phyloP scores from a whole-genome alignment of 2,329 filamentous ascomycete species.

The Ophioceras dolichostomum region DNA sequence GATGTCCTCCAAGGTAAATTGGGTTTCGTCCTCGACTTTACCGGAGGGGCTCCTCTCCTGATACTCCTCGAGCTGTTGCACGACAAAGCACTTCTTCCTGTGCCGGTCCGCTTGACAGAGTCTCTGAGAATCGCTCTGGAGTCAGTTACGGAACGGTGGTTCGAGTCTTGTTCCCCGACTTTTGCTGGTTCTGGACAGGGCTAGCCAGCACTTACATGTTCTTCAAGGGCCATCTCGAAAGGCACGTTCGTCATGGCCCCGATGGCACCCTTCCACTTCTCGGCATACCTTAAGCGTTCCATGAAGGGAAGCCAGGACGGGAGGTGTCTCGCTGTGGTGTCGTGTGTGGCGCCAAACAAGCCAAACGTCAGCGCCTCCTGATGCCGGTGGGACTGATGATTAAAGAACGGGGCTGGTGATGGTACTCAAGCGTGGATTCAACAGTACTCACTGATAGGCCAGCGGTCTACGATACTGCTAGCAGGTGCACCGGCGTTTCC shows the following conservation, averaged over 20 bases:
- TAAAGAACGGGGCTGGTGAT: no score
- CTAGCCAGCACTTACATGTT: no score
- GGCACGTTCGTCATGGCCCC: conserved; percentile 11
- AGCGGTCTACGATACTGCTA: conserved; percentile 5
- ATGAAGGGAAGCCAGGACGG: conserved; percentile 5
- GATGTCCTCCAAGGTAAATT: conserved; percentile 14
- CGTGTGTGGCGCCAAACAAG: neutral
- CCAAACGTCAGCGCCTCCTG: neutral
- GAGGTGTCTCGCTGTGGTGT: conserved; percentile 1
- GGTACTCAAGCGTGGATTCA: no score
- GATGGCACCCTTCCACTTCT: conserved; percentile 2
- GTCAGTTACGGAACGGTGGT: no score
- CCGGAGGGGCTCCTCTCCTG: no score
- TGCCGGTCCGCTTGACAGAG: no score
- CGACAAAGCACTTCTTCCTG: conserved; percentile 4
- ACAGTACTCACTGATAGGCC: conserved; percentile 3
- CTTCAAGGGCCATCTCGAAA: conserved; percentile 10
- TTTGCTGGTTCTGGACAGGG: no score
- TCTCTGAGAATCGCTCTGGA: no score
- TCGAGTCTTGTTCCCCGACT: no score
- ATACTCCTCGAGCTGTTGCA: conserved; percentile 2
- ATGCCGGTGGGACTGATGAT: neutral
- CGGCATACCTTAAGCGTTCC: conserved; percentile 1
- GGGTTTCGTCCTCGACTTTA: no score
- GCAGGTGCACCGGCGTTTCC: conserved; percentile 5